Evolutionary conservation across 768 basidiomycete genomes (phyloP).

Genomic region (Suillus spraguei): DNA sequence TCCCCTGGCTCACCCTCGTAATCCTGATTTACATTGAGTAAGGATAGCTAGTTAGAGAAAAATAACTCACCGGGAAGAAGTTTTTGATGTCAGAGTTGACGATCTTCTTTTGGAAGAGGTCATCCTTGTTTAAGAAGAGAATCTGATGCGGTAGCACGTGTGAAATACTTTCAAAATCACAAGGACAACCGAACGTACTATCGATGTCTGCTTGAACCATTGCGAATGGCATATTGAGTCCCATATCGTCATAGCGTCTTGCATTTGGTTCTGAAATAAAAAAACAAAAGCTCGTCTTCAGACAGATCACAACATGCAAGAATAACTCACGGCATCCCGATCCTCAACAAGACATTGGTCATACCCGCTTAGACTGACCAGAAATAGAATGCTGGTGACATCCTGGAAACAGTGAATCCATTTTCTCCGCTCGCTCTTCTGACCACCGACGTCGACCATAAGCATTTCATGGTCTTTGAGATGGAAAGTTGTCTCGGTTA

Average conservation of each 20-base stretch:
- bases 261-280: constrained; percentile 86
- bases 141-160: constrained; percentile 51
- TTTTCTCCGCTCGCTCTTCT: constrained; percentile 91
- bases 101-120: constrained; percentile 88
- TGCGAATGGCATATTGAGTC: constrained; percentile 98
- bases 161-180: constrained; percentile 8
- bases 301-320: constrained; percentile 8
- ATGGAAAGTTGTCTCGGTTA: constrained; percentile 84
- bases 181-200: constrained; percentile 51
- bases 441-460: constrained; percentile 94
- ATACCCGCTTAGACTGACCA: constrained; percentile 91
- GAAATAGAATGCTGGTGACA: constrained; percentile 89
- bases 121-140: constrained; percentile 94
- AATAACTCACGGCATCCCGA: constrained; percentile 75
- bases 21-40: constrained; percentile 52
- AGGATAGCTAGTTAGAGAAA: background rate
- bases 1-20: constrained; percentile 80
- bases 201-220: constrained; percentile 94
- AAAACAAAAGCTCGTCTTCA: constrained; percentile 1
- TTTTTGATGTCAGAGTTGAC: constrained; percentile 79
- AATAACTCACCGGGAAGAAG: constrained; percentile 75
- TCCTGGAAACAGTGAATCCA: constrained; percentile 97
- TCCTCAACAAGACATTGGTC: constrained; percentile 95
- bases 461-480: constrained; percentile 82
- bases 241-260: constrained; percentile 98